Evolutionary conservation across 495 filamentous ascomycete species (phyloP).

Genomic region (Lasiosphaeria hispida): DNA sequence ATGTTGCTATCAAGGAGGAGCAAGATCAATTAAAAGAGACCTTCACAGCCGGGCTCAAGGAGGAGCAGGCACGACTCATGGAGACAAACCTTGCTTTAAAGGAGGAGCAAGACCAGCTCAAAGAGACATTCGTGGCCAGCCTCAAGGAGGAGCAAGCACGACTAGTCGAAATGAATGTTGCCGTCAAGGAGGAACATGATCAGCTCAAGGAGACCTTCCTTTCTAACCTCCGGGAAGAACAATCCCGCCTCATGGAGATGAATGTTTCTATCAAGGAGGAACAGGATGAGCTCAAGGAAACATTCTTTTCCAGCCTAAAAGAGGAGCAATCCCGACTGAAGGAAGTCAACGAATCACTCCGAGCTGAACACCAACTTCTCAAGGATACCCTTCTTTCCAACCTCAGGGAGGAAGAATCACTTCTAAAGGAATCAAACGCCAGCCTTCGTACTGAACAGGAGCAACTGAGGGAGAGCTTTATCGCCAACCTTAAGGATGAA

Average conservation of each 20-base stretch:
- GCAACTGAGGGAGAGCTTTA: conserved; percentile 1
- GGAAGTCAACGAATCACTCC: background rate
- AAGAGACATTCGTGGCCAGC: conserved; percentile 63
- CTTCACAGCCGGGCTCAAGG: conserved; percentile 22
- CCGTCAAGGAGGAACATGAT: conserved; percentile 40
- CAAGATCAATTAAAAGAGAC: conserved; percentile 25
- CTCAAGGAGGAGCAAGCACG: conserved; percentile 67
- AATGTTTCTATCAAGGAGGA: conserved; percentile 53
- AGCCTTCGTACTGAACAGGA: conserved; percentile 6
- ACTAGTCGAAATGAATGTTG: conserved; percentile 63
- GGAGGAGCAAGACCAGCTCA: conserved; percentile 72
- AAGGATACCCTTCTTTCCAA: conserved; percentile 32
- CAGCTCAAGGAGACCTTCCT: conserved; percentile 36
- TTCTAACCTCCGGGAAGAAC: conserved; percentile 26
- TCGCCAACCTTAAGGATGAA: background rate
- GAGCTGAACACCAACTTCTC: conserved; percentile 34
- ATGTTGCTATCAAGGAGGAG: conserved; percentile 26
- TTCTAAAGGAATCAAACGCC: conserved; percentile 24
- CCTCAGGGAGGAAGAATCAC: conserved; percentile 62
- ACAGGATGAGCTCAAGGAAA: conserved; percentile 66
- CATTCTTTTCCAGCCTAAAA: conserved; percentile 52
- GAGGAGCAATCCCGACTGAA: conserved; percentile 19
- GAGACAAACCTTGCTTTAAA: conserved; percentile 47
- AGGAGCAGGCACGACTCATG: conserved; percentile 27
- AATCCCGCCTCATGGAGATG: conserved; percentile 18